phyloP scores from a whole-genome alignment of 805 yeast species.

The Wickerhamiella sergipiensis region DNA sequence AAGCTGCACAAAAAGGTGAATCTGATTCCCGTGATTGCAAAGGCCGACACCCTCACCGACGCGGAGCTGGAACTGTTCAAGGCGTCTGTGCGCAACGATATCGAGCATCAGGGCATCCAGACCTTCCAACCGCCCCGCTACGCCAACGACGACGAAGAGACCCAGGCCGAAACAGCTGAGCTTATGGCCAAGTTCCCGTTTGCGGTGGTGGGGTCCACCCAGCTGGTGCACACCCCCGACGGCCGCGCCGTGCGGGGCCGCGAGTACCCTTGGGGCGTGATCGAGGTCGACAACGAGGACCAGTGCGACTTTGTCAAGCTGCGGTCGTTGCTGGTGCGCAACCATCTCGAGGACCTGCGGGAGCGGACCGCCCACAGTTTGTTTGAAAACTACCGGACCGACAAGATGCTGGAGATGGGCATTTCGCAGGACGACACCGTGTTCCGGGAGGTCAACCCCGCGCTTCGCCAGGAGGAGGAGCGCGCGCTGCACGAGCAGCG shows the following conservation, averaged over 20 bases:
- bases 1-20: conserved; percentile 82
- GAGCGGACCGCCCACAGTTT: conserved; percentile 64
- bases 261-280: conserved; percentile 91
- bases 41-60: conserved; percentile 83
- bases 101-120: conserved; percentile 57
- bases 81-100: conserved; percentile 61
- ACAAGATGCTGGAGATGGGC: conserved; percentile 68
- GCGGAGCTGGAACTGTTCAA: conserved; percentile 72
- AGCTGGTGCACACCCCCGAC: conserved; percentile 47
- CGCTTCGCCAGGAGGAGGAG: conserved; percentile 85
- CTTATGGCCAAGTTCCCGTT: conserved; percentile 69
- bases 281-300: conserved; percentile 87
- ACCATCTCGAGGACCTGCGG: conserved; percentile 84
- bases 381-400: conserved; percentile 82
- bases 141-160: conserved; percentile 78
- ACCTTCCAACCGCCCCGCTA: conserved; percentile 65
- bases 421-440: conserved; percentile 84
- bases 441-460: conserved; percentile 91
- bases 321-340: conserved; percentile 78
- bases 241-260: conserved; percentile 84
- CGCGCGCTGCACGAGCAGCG: conserved; percentile 86
- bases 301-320: conserved; percentile 86
- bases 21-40: conserved; percentile 87
- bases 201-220: conserved; percentile 87
- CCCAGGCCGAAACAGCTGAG: conserved; percentile 47